Base-by-base conservation (phyloP, 1,284 basidiomycete genomes). In the Grifola frondosa region DNA sequence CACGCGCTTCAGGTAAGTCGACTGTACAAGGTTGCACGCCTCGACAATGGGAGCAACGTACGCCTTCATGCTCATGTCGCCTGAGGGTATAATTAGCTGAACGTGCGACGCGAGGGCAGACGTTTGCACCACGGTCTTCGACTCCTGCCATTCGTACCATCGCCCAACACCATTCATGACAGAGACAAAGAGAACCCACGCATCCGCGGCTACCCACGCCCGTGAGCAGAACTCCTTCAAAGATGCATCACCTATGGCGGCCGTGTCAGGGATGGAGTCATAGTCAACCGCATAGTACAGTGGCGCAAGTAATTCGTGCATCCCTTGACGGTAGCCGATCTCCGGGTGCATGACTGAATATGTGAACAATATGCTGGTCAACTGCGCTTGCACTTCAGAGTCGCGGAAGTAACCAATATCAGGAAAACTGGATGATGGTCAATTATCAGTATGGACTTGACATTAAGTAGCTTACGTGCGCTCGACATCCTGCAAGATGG, bases 301-400 rank as follows among this genome's bases (percentile, higher is more conserved):
- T 0, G 90, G 87, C 1, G 92, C 94, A 6, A 96, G 76, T 5
- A 97, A 71, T 62, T 97, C 94, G 61, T 97, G 94, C 94, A 97
- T 97, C 36, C 94, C 94, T 75, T 96, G 88, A 23, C 94, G 78
- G 61, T 97, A 97, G 22, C 92, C 91, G 16, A 94, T 80, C 37
- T 84, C 75, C 1, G 87, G 80, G 63, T 93, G 81, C 58, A 80
- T 78, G 29, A 79, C 74, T 15, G 87, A 81, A 59, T 88, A 89
- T 16, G 97, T 67, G 63, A 91, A 95, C 13, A 97, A 72, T 21
- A 95, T 82, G 52, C 91, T 88, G 0, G 88, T 88, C 30, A 97
- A 71, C 58, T 86, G 81, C n/a, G 73, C 70, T 59, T 91, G 89
- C 2, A 93, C 81, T 16, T 81, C 74, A 19, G 75, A 62, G 16